Evolutionary conservation across 352 stramenopile species (phyloP).

Genomic region (Lagenidium sp.): DNA sequence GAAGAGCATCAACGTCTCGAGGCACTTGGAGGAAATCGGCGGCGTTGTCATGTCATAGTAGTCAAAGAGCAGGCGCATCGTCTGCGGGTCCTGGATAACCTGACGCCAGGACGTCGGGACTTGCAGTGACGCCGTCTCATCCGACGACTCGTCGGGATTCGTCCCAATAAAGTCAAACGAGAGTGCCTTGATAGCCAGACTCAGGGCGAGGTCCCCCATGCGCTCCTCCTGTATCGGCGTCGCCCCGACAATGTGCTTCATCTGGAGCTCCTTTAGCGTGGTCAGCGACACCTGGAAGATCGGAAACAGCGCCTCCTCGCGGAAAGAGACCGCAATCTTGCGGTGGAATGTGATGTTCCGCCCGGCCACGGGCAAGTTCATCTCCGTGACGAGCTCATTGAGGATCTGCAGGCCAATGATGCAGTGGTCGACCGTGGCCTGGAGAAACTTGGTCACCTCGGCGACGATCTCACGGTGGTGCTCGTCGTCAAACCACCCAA

Average conservation of each 20-base stretch:
- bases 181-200: constrained; percentile 92
- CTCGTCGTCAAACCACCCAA: constrained; percentile 99
- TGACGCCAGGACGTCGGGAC: constrained; percentile 94
- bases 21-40: constrained; percentile 91
- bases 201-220: constrained; percentile 91
- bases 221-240: constrained; percentile 86
- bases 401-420: constrained; percentile 98
- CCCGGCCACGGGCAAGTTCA: constrained; percentile 93
- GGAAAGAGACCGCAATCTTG: constrained; percentile 97
- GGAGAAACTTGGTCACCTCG: constrained; percentile 97
- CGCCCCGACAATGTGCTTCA: constrained; percentile 76
- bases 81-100: constrained; percentile 92
- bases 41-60: constrained; percentile 93
- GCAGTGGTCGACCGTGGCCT: constrained; percentile 96
- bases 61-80: constrained; percentile 94
- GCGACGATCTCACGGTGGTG: constrained; percentile 95
- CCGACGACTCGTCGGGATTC: constrained; percentile 96
- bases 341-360: constrained; percentile 96
- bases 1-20: constrained; percentile 96
- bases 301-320: constrained; percentile 92
- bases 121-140: constrained; percentile 97
- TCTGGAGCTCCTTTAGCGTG: constrained; percentile 93
- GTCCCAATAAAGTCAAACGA: constrained; percentile 99
- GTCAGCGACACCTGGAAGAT: constrained; percentile 97
- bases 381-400: constrained; percentile 96